Evolutionary conservation across 768 basidiomycete species (phyloP).

Genomic region (Termitomyces eurrhizus): DNA sequence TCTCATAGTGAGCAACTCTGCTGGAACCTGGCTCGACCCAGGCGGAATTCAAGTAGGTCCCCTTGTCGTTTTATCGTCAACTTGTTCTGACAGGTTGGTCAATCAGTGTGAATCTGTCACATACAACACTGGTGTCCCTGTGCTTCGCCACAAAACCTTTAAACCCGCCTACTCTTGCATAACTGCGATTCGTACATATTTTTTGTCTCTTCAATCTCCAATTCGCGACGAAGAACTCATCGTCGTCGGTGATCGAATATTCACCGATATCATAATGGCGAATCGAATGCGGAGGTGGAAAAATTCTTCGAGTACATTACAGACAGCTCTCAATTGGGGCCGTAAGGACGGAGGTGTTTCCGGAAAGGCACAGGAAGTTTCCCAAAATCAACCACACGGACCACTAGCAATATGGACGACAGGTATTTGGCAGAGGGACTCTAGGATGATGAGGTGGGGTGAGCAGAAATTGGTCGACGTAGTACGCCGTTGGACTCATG

Average conservation of each 20-base stretch:
- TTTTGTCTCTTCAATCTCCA: constrained; percentile 54
- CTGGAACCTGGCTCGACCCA: constrained; percentile 74
- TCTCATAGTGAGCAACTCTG: constrained; percentile 92
- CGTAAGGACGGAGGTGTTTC: constrained; percentile 23
- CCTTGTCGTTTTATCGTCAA: not conserved
- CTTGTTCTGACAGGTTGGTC: not conserved
- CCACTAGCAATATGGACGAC: constrained; percentile 71
- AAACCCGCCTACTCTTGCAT: constrained; percentile 87
- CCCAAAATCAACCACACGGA: constrained; percentile 25
- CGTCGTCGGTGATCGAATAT: constrained; percentile 87
- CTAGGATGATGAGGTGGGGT: constrained; percentile 54
- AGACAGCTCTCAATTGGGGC: constrained; percentile 17
- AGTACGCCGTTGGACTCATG: constrained; percentile 38
- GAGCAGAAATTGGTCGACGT: constrained; percentile 49
- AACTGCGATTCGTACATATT: constrained; percentile 66
- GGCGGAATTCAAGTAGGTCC: constrained; percentile 72
- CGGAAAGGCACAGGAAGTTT: constrained; percentile 21
- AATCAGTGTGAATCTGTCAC: constrained; percentile 83
- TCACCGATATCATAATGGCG: constrained; percentile 88
- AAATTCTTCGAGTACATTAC: constrained; percentile 5
- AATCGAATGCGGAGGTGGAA: constrained; percentile 54
- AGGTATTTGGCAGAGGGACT: constrained; percentile 65
- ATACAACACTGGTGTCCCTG: constrained; percentile 71
- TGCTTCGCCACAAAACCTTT: constrained; percentile 68
- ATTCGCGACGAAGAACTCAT: constrained; percentile 63